These are phyloP conservation scores for Leishmania braziliensis DNA, from an alignment of 208 protist species.

Conservation along the genomic window DNA sequence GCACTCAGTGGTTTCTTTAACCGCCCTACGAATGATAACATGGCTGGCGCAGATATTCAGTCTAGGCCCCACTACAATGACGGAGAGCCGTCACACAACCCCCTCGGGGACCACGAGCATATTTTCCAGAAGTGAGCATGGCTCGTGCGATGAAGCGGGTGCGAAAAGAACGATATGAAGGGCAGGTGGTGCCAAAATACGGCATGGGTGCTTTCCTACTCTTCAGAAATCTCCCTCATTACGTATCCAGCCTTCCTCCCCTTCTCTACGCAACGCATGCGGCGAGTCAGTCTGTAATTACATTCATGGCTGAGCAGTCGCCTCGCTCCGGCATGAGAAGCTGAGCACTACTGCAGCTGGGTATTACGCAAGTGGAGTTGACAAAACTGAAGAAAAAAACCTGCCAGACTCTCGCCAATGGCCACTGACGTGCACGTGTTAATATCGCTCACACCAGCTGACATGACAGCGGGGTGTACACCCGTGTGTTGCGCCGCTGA, in stretches of 20 bases:
- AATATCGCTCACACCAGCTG: not conserved
- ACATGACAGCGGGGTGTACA: not conserved
- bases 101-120: not conserved
- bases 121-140: not conserved
- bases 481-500: not conserved
- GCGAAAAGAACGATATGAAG: not conserved
- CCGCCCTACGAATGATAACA: constrained; percentile 9
- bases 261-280: not conserved
- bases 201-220: not conserved
- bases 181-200: not conserved
- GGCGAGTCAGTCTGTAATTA: not conserved
- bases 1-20: constrained; percentile 48
- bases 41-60: not conserved
- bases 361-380: not conserved
- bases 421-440: not conserved
- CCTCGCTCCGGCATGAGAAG: not conserved
- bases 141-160: no score
- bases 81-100: constrained; percentile 8
- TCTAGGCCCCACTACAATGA: not conserved
- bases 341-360: not conserved
- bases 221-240: not conserved
- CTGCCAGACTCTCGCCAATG: not conserved
- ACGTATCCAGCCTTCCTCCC: not conserved
- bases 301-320: not conserved
- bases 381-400: not conserved